phyloP scores from a whole-genome alignment of 23 red algal species.

The Gracilaria gracilis region DNA sequence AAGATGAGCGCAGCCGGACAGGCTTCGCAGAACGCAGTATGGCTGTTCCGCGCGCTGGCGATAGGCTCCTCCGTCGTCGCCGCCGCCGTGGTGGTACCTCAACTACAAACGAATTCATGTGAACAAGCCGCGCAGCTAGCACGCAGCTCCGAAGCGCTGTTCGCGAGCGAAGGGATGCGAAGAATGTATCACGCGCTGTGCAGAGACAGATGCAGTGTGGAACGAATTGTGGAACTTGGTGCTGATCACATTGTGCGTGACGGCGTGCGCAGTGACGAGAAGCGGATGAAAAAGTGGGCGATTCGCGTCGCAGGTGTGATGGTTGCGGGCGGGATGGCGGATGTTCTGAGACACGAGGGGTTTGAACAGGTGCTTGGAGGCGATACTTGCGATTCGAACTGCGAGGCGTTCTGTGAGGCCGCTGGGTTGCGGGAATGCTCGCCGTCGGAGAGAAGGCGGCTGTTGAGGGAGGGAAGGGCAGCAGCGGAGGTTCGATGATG shows the following conservation, averaged over 20 bases:
- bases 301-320: background rate
- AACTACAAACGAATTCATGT: conserved; percentile 20
- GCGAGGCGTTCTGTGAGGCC: conserved; percentile 13
- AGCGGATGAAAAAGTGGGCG: background rate
- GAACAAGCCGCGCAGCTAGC: conserved; percentile 29
- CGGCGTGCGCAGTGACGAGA: background rate
- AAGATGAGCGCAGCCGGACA: conserved; percentile 14
- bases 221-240: background rate
- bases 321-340: background rate
- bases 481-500: background rate
- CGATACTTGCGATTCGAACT: background rate
- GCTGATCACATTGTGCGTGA: conserved; percentile 4
- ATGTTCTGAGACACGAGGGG: background rate
- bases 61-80: conserved; percentile 20
- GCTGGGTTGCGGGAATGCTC: background rate
- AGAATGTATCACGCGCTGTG: conserved; percentile 21
- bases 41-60: conserved; percentile 45
- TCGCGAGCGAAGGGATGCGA: conserved; percentile 10
- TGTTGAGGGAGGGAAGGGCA: background rate
- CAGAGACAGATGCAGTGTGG: background rate
- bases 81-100: conserved; percentile 16
- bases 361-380: background rate
- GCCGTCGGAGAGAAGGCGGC: background rate
- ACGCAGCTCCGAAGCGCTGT: conserved; percentile 16
- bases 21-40: conserved; percentile 4